Percentiles rank a stretch among this genome's conserved stretches.
These are phyloP conservation scores for Clarkia xantiana DNA, from an alignment of 345 rosid species.

Conservation along the genomic window DNA sequence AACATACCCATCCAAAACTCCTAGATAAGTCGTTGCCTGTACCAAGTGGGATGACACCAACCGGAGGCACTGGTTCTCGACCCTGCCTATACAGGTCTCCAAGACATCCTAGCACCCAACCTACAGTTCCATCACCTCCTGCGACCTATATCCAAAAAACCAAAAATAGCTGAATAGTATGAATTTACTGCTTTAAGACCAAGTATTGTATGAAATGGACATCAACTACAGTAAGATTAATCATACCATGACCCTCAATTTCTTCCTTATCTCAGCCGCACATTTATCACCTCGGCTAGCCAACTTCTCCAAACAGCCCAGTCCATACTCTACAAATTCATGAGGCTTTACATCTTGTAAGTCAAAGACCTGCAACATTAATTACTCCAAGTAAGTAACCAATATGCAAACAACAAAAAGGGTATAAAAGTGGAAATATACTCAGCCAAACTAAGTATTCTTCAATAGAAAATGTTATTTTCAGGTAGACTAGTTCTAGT, in stretches of 20 bases:
- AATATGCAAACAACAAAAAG: background rate
- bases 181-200: background rate
- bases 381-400: slow-evolving; percentile 5
- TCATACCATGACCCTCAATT: slow-evolving; percentile 72
- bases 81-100: slow-evolving; percentile 42
- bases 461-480: too few species aligned
- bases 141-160: slow-evolving; percentile 58
- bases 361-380: slow-evolving; percentile 59
- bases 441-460: background rate
- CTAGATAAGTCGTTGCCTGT: slow-evolving; percentile 90
- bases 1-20: slow-evolving; percentile 93
- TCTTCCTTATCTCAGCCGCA: slow-evolving; percentile 74
- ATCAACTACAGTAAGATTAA: background rate
- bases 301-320: slow-evolving; percentile 68
- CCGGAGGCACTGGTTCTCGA: slow-evolving; percentile 67
- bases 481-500: too few species aligned
- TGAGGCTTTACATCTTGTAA: slow-evolving; percentile 61
- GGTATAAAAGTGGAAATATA: background rate
- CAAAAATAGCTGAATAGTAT: background rate
- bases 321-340: slow-evolving; percentile 66
- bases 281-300: slow-evolving; percentile 53
- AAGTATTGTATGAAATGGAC: background rate
- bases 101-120: slow-evolving; percentile 89
- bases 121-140: slow-evolving; percentile 99
- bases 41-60: slow-evolving; percentile 86